Conservation (phyloP, 352 stramenopile species). For the Globisporangium nagaii region DNA sequence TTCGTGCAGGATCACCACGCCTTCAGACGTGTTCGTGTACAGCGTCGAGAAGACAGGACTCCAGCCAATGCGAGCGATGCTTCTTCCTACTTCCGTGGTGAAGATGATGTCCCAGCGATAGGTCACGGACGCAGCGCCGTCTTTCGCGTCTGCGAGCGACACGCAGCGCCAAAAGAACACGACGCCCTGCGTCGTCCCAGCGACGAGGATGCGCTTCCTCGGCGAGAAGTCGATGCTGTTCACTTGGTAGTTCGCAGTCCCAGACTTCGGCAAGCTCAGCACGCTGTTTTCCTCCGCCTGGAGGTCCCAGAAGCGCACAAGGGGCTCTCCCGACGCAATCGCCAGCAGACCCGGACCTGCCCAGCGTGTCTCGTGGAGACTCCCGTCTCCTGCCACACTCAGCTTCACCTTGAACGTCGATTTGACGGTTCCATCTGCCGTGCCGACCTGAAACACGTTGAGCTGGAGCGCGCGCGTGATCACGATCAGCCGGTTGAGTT, state of each 20-base stretch:
- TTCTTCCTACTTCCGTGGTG: constrained; percentile 38
- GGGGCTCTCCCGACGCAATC: constrained; percentile 82
- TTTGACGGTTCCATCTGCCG: constrained; percentile 77
- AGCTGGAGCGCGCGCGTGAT: constrained; percentile 89
- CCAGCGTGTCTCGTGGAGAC: constrained; percentile 84
- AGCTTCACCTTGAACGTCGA: constrained; percentile 87
- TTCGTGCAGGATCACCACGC: constrained; percentile 80
- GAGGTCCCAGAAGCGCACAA: constrained; percentile 92
- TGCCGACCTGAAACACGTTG: constrained; percentile 85
- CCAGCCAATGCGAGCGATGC: constrained; percentile 64
- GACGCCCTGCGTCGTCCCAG: constrained; percentile 78
- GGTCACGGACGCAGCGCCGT: constrained; percentile 10
- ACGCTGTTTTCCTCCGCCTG: constrained; percentile 90
- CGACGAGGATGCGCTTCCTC: constrained; percentile 79
- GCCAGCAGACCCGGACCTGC: constrained; percentile 85
- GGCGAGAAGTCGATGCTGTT: constrained; percentile 87
- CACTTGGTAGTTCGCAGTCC: constrained; percentile 53
- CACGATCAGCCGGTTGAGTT: constrained; percentile 77
- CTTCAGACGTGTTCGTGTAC: constrained; percentile 66
- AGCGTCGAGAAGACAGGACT: constrained; percentile 51
- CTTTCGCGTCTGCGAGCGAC: constrained; percentile 22
- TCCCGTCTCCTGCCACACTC: constrained; percentile 76
- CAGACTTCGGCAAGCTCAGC: constrained; percentile 65
- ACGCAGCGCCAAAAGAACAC: constrained; percentile 89
- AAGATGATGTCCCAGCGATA: constrained; percentile 74